These are phyloP conservation scores for Cryoendolithus antarcticus DNA, from an alignment of 2,329 filamentous ascomycete species.

Conservation along the genomic window DNA sequence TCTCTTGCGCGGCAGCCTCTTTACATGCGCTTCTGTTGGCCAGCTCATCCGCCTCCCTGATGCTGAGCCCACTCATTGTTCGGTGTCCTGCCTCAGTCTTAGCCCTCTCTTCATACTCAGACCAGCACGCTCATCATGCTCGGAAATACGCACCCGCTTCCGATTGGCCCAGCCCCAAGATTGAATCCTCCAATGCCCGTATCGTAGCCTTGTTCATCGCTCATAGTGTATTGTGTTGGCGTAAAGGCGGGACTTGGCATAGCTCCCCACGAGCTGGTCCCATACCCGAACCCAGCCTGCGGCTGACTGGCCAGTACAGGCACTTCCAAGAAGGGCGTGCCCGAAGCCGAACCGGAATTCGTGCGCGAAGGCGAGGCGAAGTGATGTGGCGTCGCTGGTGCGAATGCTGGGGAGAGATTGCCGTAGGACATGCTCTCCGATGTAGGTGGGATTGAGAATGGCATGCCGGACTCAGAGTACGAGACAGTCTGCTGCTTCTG, in stretches of 20 bases:
- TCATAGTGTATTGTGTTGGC: slow-evolving; percentile 14
- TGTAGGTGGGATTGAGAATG: slow-evolving; percentile 1
- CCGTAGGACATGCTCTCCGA: slow-evolving; percentile 13
- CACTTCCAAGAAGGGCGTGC: slow-evolving; percentile 31
- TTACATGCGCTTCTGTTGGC: too few species aligned
- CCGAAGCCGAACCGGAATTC: slow-evolving; percentile 17
- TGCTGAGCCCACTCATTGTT: too few species aligned
- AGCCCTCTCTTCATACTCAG: too few species aligned
- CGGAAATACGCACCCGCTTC: too few species aligned
- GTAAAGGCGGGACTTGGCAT: slow-evolving; percentile 24
- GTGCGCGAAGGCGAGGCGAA: slow-evolving; percentile 18
- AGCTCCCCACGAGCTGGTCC: slow-evolving; percentile 20
- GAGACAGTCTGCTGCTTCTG: slow-evolving; percentile 4
- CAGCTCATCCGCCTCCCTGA: too few species aligned
- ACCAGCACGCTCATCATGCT: too few species aligned
- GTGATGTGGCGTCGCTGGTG: slow-evolving; percentile 31
- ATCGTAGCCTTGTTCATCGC: too few species aligned
- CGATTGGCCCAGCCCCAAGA: too few species aligned
- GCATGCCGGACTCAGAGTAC: slow-evolving; percentile 3
- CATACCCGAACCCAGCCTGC: slow-evolving; percentile 19
- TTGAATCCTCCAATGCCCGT: too few species aligned
- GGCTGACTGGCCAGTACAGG: slow-evolving; percentile 13
- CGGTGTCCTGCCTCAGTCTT: too few species aligned
- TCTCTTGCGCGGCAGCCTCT: too few species aligned
- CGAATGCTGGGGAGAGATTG: slow-evolving; percentile 39